These are phyloP conservation scores for Hypsizygus marmoreus DNA, from an alignment of 768 basidiomycete species.

Conservation along the genomic window DNA sequence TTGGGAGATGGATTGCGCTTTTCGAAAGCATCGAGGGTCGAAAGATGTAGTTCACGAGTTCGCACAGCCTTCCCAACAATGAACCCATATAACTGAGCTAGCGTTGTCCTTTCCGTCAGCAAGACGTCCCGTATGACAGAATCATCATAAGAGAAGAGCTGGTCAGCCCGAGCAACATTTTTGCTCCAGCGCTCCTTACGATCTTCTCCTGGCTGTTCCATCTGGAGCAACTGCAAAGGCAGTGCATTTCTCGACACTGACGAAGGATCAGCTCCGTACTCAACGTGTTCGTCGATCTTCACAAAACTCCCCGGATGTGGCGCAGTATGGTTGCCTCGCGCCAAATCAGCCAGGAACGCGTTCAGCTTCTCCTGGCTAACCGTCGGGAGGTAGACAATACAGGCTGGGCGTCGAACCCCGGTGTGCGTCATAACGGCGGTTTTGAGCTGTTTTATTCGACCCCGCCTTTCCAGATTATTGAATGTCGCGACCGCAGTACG, in stretches of 20 bases:
- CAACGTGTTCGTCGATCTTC: conserved; percentile 53
- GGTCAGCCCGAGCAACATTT: conserved; percentile 46
- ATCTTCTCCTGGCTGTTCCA: conserved; percentile 43
- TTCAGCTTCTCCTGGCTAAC: conserved; percentile 54
- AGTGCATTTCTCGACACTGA: conserved; percentile 32
- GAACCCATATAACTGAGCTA: conserved; percentile 77
- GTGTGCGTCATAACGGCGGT: conserved; percentile 62
- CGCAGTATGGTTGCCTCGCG: conserved; percentile 38
- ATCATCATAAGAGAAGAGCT: conserved; percentile 56
- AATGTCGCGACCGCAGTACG: conserved; percentile 66
- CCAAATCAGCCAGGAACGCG: conserved; percentile 57
- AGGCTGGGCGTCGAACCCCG: conserved; percentile 58
- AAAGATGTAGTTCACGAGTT: conserved; percentile 63
- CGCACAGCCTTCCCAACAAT: conserved; percentile 67
- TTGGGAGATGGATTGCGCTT: conserved; percentile 34
- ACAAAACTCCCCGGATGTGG: conserved; percentile 41
- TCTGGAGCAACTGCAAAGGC: conserved; percentile 48
- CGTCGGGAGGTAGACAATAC: conserved; percentile 67
- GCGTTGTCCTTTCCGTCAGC: conserved; percentile 66
- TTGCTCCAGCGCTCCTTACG: conserved; percentile 46
- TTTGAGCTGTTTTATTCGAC: conserved; percentile 69
- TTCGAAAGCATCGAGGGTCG: conserved; percentile 51
- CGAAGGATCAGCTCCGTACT: conserved; percentile 50
- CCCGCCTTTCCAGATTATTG: conserved; percentile 61
- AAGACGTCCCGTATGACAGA: conserved; percentile 59